These are phyloP conservation scores for Golovinomyces cichoracearum DNA, from an alignment of 2,329 filamentous ascomycete species.

Conservation along the genomic window DNA sequence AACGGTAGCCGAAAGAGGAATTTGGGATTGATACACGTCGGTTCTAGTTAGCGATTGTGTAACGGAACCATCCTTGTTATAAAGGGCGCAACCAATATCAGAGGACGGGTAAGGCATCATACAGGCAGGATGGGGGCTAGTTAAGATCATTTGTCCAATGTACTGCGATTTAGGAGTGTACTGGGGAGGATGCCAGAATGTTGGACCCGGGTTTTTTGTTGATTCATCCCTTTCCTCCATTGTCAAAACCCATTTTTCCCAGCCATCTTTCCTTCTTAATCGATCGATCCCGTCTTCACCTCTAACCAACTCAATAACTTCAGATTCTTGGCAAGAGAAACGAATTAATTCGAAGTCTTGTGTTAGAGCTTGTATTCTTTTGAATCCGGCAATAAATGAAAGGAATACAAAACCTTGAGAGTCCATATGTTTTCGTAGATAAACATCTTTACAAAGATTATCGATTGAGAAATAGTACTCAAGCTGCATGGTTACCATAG, in stretches of 20 bases:
- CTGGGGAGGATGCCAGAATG: constrained; percentile 14
- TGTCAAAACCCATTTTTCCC: constrained; percentile 55
- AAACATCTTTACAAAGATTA: constrained; percentile 83
- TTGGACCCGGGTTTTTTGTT: constrained; percentile 49
- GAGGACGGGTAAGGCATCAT: constrained; percentile 13
- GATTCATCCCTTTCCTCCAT: constrained; percentile 44
- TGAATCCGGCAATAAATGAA: constrained; percentile 59
- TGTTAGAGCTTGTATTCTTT: constrained; percentile 50
- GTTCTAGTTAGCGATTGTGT: constrained; percentile 18
- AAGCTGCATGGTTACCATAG: constrained; percentile 25
- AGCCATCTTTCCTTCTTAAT: constrained; percentile 46
- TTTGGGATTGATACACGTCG: constrained; percentile 18
- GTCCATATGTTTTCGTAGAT: constrained; percentile 75
- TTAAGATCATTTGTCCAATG: constrained; percentile 10
- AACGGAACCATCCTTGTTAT: constrained; percentile 6
- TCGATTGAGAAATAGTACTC: constrained; percentile 96
- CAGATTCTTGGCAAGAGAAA: constrained; percentile 45
- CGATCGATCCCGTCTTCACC: constrained; percentile 57
- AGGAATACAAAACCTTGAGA: constrained; percentile 75
- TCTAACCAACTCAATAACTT: constrained; percentile 44
- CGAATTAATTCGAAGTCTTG: constrained; percentile 50
- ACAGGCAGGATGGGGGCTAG: constrained; percentile 11
- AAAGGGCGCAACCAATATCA: constrained; percentile 9
- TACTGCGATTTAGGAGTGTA: constrained; percentile 7
- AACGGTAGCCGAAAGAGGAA: constrained; percentile 33